Conservation (phyloP, 2,329 filamentous ascomycete species). For the Pleoardoris graminearum region DNA sequence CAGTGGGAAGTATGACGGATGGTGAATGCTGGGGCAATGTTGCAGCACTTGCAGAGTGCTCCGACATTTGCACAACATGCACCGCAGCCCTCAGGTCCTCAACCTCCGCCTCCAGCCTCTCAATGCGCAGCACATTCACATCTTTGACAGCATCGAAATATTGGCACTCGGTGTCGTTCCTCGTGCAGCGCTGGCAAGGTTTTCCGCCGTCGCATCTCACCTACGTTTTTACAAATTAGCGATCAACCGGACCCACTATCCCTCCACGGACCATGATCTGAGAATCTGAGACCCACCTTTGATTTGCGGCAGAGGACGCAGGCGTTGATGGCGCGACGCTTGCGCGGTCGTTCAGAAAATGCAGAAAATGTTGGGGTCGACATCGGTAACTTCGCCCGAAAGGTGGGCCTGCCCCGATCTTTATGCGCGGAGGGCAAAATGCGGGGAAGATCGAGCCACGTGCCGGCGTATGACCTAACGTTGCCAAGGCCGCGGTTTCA, state of each 20-base stretch:
- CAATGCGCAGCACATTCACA: constrained; percentile 26
- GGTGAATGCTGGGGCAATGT: constrained; percentile 6
- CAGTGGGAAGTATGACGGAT: constrained; percentile 2
- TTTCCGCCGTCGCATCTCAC: constrained; percentile 38
- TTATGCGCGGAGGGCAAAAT: constrained; percentile 4
- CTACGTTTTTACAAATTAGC: constrained; percentile 11
- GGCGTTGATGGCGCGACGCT: constrained; percentile 40
- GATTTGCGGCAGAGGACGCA: constrained; percentile 36
- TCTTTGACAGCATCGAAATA: constrained; percentile 35
- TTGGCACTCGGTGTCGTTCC: constrained; percentile 29
- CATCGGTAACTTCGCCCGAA: constrained; percentile 24
- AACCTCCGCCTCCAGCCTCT: constrained; percentile 34
- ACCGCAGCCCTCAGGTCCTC: constrained; percentile 19
- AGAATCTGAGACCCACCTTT: constrained; percentile 12
- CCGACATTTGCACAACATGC: constrained; percentile 4
- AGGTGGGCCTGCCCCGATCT: neutral
- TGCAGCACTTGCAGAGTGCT: neutral
- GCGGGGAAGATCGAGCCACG: constrained; percentile 6
- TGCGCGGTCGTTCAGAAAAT: constrained; percentile 26
- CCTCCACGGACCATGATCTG: neutral
- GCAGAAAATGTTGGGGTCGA: neutral
- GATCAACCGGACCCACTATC: too few species aligned
- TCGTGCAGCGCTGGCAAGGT: constrained; percentile 36
- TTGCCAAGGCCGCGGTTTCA: neutral
- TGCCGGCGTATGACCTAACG: neutral